phyloP scores from a whole-genome alignment of 164 flowering plant genomes.

The Vitis amurensis region DNA sequence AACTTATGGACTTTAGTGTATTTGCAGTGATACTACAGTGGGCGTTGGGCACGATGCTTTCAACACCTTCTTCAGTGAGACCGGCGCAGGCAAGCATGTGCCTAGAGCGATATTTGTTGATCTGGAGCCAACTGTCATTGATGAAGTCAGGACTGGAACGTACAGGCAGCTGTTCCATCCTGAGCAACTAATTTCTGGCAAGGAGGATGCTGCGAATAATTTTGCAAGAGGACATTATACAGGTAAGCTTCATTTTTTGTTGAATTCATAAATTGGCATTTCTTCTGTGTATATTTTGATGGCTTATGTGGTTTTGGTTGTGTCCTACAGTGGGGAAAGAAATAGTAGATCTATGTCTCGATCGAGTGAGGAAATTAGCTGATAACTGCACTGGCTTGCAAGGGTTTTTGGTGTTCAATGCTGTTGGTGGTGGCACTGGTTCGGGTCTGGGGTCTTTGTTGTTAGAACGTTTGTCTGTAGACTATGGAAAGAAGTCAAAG shows the following conservation, averaged over 20 bases:
- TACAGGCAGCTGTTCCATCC: conserved; percentile 44
- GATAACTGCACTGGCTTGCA: conserved; percentile 57
- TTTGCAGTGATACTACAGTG: conserved; percentile 22
- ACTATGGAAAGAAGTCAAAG: conserved; percentile 51
- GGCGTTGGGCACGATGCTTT: conserved; percentile 40
- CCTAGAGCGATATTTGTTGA: conserved; percentile 41
- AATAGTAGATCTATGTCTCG: conserved; percentile 50
- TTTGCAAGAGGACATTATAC: conserved; percentile 47
- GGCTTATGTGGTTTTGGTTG: not conserved
- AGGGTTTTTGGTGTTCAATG: conserved; percentile 47
- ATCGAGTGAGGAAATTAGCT: conserved; percentile 49
- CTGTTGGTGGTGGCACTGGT: conserved; percentile 58
- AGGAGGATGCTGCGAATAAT: conserved; percentile 48
- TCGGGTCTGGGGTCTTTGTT: conserved; percentile 52
- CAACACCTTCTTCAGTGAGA: conserved; percentile 44
- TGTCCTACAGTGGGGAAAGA: conserved; percentile 37
- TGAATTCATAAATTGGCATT: not conserved
- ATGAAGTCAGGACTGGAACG: conserved; percentile 37
- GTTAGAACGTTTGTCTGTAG: conserved; percentile 49
- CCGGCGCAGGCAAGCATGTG: conserved; percentile 41
- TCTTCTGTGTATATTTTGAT: not conserved
- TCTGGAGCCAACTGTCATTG: conserved; percentile 47
- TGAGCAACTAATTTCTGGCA: conserved; percentile 36
- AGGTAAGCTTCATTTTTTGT: conserved; percentile 6
- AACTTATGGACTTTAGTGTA: not conserved